phyloP scores from a whole-genome alignment of 768 basidiomycete genomes.

The Calocybe gangraenosa region DNA sequence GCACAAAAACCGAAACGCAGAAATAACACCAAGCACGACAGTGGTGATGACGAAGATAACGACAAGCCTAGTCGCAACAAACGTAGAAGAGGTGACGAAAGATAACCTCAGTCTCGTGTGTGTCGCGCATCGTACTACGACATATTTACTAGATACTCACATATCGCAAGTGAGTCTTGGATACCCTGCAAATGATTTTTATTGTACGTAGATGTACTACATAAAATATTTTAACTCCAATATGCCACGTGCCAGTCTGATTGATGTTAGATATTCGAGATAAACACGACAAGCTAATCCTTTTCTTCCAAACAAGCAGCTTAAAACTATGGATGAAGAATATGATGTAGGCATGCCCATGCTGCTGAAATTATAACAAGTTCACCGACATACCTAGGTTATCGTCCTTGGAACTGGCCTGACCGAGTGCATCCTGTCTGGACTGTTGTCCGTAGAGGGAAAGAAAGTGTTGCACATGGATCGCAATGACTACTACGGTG shows the following conservation, averaged over 20 bases:
- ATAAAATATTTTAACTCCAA: too few species aligned
- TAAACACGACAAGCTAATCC: neutral
- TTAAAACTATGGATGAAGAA: constrained; percentile 88
- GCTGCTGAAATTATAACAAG: constrained; percentile 1
- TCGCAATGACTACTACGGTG: constrained; percentile 98
- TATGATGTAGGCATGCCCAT: constrained; percentile 68
- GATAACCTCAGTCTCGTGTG: too few species aligned
- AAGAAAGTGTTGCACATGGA: constrained; percentile 99
- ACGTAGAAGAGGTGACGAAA: constrained; percentile 18
- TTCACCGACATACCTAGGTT: constrained; percentile 45
- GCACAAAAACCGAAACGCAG: constrained; percentile 30
- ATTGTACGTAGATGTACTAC: too few species aligned
- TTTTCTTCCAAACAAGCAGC: constrained; percentile 18
- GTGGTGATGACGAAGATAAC: constrained; percentile 14
- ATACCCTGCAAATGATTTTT: too few species aligned
- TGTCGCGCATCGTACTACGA: too few species aligned
- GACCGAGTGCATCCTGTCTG: constrained; percentile 98
- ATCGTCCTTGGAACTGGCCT: constrained; percentile 94
- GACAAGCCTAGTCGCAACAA: constrained; percentile 16
- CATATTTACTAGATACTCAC: too few species aligned
- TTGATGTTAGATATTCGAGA: constrained; percentile 13
- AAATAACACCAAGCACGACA: constrained; percentile 24
- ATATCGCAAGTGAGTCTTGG: too few species aligned
- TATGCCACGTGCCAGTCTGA: constrained; percentile 19
- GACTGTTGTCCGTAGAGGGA: constrained; percentile 96